These are phyloP conservation scores for Vickermania ingenoplastis DNA, from an alignment of 208 protist genomes.

Conservation along the genomic window DNA sequence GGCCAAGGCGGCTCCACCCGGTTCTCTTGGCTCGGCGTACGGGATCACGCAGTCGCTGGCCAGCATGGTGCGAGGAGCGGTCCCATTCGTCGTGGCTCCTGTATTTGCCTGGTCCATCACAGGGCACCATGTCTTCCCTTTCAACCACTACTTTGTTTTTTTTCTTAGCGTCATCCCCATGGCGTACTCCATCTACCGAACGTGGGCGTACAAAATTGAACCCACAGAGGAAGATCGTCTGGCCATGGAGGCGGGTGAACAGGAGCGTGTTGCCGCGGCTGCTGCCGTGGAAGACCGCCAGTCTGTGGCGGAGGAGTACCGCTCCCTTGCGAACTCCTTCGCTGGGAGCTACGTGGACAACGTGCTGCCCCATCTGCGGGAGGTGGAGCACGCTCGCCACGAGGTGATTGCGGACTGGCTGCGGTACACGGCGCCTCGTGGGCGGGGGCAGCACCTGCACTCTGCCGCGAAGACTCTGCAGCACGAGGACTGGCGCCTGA, in stretches of 20 bases:
- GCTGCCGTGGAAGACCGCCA: neutral
- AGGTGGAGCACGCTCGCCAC: neutral
- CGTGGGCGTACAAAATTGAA: neutral
- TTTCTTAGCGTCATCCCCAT: slow-evolving; percentile 9
- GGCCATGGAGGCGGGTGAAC: neutral
- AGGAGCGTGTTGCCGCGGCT: neutral
- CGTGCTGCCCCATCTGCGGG: neutral
- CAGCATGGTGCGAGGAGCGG: slow-evolving; percentile 19
- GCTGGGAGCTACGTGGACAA: neutral
- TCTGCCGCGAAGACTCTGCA: neutral
- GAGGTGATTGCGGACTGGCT: neutral
- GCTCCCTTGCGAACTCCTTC: slow-evolving; percentile 1
- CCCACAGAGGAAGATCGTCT: neutral
- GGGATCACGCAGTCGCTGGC: slow-evolving; percentile 52
- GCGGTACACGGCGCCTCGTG: neutral
- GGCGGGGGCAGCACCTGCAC: neutral
- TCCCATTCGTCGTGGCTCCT: slow-evolving; percentile 35
- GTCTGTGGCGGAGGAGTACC: slow-evolving; percentile 1
- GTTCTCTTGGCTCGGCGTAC: slow-evolving; percentile 37
- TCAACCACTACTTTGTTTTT: slow-evolving; percentile 52
- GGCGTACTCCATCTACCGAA: neutral
- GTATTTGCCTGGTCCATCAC: slow-evolving; percentile 55
- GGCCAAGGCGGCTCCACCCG: slow-evolving; percentile 32
- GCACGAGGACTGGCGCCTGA: neutral
- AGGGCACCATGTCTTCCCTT: slow-evolving; percentile 18